Base-by-base conservation (phyloP, 257 asterid genomes). In the Linaria vulgaris region DNA sequence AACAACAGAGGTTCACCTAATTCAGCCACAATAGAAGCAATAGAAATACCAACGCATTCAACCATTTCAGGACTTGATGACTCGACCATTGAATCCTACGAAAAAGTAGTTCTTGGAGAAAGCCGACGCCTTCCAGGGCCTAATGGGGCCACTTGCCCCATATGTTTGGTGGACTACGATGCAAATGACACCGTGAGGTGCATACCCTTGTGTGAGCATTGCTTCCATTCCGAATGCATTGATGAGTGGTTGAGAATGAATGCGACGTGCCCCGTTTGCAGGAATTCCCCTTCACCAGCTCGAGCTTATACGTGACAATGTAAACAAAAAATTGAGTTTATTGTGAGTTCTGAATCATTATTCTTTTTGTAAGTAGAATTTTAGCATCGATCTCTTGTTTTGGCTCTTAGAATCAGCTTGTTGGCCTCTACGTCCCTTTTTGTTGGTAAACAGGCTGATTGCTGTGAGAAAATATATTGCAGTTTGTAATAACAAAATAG, bases 221-320 rank as follows among this genome's bases (percentile, higher is more conserved):
- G 68, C 50, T 79, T 79, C 48, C 81, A 79, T 63, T 75, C 68
- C 5, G 72, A 54, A 4, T 79, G 84, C 46, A 76, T 79, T 12
- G 81, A 79, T n/a, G 78, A 69, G 48, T 79, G 84, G 84, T 78
- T 79, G 20, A 71, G 56, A 39, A 23, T 73, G 43, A 72, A 75
- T 48, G 77, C 74, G 44, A 53, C 81, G 14, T 79, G 84, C 69
- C 84, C 81, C 6, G 72, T 79, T 54, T 79, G 84, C 52, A 69
- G 84, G 59, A 75, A 57, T 15, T 52, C 54, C 2, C 81, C 61
- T 17, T 34, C 41, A 7, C 41, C 41, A 34, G 41, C 41, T 34
- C 41, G 41, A 34, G 41, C 10, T 34, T 4, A 34, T 7, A 34
- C 41, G 41, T 34, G 41, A 34, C 6, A 27, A 27, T 27, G 34